Base-by-base conservation (phyloP, 192 early-diverging fungal species). In the Podila epigama region DNA sequence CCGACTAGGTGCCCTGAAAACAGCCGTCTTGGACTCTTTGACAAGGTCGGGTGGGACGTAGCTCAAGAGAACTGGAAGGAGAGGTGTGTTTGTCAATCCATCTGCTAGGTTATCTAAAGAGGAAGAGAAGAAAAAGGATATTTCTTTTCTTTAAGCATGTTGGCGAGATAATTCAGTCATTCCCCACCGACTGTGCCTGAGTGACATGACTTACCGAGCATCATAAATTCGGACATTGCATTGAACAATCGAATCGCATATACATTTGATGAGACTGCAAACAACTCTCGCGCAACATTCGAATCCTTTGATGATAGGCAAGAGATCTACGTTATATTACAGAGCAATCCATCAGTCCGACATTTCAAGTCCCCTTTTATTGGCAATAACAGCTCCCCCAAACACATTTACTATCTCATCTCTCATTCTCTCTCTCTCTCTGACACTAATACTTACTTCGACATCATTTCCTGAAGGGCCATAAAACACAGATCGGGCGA, bases 161-260 rank as follows among this genome's bases (percentile, higher is more conserved):
- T n/a, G n/a, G n/a, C n/a, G n/a, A n/a, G n/a, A n/a, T n/a, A n/a
- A n/a, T n/a, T n/a, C n/a, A n/a, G n/a, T n/a, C n/a, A n/a, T n/a
- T n/a, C n/a, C n/a, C n/a, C n/a, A n/a, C n/a, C n/a, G n/a, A n/a
- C n/a, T n/a, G n/a, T n/a, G n/a, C n/a, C n/a, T n/a, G n/a, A n/a
- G n/a, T n/a, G n/a, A n/a, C n/a, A n/a, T n/a, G 28, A 15, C 64
- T 50, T 73, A 85, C 83, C 81, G 22, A 85, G 51, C 86, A 85
- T 84, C 82, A 87, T 82, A 28, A 87, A 85, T 42, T 87, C 86
- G 5, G 78, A 65, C 55, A 69, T 79, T n/a, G 70, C 80, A 20
- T 82, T 69, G 27, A 87, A 61, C 2, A 82, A 70, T 9, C 83
- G 70, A 15, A 87, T 56, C 0, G 78, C 82, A 56, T 72, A 83